phyloP scores from a whole-genome alignment of 2,329 filamentous ascomycete genomes.

The Phaeosphaeria sp. region DNA sequence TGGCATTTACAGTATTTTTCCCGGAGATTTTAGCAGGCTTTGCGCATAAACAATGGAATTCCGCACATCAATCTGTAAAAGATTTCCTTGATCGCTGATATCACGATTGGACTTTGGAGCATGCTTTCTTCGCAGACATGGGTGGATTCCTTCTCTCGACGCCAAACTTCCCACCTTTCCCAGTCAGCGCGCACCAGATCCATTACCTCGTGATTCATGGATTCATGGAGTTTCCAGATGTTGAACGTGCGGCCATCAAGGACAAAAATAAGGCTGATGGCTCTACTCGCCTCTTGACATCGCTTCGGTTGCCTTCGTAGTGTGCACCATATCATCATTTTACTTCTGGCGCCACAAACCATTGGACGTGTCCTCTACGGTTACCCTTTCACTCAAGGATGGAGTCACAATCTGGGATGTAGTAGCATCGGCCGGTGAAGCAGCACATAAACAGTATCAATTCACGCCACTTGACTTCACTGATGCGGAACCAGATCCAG shows the following conservation, averaged over 20 bases:
- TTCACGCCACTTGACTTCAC: slow-evolving; percentile 18
- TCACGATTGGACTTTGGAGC: slow-evolving; percentile 17
- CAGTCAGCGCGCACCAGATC: slow-evolving; percentile 11
- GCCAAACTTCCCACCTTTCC: slow-evolving; percentile 5
- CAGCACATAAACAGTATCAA: too few relatives aligned
- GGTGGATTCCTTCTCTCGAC: slow-evolving; percentile 18
- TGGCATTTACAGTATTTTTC: slow-evolving; percentile 9
- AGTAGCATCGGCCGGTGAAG: too few relatives aligned
- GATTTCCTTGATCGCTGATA: slow-evolving; percentile 12
- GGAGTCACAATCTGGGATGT: slow-evolving; percentile 11
- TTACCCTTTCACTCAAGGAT: slow-evolving; percentile 4
- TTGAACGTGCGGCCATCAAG: slow-evolving; percentile 10
- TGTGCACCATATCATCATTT: slow-evolving; percentile 18
- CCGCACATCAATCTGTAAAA: slow-evolving; percentile 13
- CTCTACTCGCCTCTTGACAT: too few relatives aligned
- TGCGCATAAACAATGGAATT: slow-evolving; percentile 19
- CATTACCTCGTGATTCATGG: slow-evolving; percentile 9
- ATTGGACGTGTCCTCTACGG: slow-evolving; percentile 15
- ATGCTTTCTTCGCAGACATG: slow-evolving; percentile 22
- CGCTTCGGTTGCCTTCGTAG: slow-evolving; percentile 23
- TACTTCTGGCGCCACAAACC: slow-evolving; percentile 24
- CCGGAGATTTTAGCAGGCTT: slow-evolving; percentile 16
- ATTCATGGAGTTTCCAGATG: slow-evolving; percentile 8
- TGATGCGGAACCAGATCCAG: slow-evolving; percentile 19
- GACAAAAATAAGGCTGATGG: slow-evolving; percentile 24